phyloP scores from a whole-genome alignment of 2,329 filamentous ascomycete genomes.

The Ambrosiella cleistominuta region DNA sequence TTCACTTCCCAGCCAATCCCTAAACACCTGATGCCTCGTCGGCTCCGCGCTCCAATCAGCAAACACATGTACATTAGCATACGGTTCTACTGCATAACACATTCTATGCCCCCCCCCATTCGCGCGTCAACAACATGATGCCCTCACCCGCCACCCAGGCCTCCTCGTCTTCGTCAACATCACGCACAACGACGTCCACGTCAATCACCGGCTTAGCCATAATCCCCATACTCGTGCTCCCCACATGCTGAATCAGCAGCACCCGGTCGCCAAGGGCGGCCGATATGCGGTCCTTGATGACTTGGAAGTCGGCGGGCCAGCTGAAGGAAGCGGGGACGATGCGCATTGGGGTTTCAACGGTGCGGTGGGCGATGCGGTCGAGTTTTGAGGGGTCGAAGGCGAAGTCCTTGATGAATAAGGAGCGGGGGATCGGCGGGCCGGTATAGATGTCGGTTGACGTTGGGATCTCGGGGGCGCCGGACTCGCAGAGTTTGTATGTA shows the following conservation, averaged over 20 bases:
- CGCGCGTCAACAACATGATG: constrained; percentile 29
- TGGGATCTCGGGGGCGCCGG: neutral
- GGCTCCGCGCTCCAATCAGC: constrained; percentile 25
- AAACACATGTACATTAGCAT: constrained; percentile 31
- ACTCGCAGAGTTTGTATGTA: too few relatives aligned
- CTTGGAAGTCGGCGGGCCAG: constrained; percentile 22
- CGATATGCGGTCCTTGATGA: constrained; percentile 14
- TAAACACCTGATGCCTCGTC: constrained; percentile 26
- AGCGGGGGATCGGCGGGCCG: neutral
- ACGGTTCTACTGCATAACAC: constrained; percentile 18
- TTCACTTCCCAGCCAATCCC: constrained; percentile 25
- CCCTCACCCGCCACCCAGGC: constrained; percentile 26
- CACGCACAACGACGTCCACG: constrained; percentile 29
- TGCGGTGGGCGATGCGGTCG: constrained; percentile 18
- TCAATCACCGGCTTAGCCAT: constrained; percentile 35
- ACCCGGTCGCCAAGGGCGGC: constrained; percentile 18
- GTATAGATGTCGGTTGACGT: neutral
- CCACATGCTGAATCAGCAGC: constrained; percentile 27
- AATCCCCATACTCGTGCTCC: constrained; percentile 32
- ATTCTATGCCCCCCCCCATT: constrained; percentile 31
- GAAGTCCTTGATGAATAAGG: neutral
- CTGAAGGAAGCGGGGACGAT: constrained; percentile 22
- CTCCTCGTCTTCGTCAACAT: constrained; percentile 22
- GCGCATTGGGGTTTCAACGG: constrained; percentile 14
- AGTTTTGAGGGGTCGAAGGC: constrained; percentile 4